Conservation (phyloP, 306 rosid genomes). For the Ormosia emarginata region DNA sequence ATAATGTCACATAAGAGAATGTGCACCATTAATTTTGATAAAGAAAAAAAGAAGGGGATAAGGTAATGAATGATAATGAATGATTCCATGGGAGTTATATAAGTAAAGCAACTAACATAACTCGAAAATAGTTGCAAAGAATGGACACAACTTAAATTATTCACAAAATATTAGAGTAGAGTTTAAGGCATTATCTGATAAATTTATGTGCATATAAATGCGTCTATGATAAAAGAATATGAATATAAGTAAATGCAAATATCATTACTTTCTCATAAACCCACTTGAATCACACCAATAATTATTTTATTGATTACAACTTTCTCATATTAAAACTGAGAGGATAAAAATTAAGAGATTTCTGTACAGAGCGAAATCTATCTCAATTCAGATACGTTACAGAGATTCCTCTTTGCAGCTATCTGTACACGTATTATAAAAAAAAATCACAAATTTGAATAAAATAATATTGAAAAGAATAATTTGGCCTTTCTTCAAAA, state of each 20-base stretch:
- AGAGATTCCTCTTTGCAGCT: conserved; percentile 29
- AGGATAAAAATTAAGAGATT: conserved; percentile 6
- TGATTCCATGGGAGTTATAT: too few species aligned
- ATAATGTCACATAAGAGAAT: too few species aligned
- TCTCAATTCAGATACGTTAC: not conserved
- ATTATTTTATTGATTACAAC: conserved; percentile 12
- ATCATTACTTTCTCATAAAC: not conserved
- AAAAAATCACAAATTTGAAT: conserved; percentile 40
- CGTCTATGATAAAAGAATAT: too few species aligned
- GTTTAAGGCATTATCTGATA: too few species aligned
- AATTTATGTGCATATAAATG: too few species aligned
- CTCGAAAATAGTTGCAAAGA: too few species aligned
- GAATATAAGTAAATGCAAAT: not conserved
- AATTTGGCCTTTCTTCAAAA: conserved; percentile 15
- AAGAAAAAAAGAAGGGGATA: too few species aligned
- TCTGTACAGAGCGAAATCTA: conserved; percentile 29
- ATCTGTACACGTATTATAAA: conserved; percentile 29
- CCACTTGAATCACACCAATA: conserved; percentile 17
- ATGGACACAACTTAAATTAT: too few species aligned
- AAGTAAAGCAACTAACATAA: too few species aligned
- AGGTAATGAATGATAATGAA: too few species aligned
- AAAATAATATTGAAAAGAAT: conserved; percentile 40
- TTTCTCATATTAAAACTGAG: conserved; percentile 31
- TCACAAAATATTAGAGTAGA: too few species aligned
- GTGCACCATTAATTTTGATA: too few species aligned